Conservation (phyloP, 352 stramenopile species). For the Blastocystis sp. region DNA sequence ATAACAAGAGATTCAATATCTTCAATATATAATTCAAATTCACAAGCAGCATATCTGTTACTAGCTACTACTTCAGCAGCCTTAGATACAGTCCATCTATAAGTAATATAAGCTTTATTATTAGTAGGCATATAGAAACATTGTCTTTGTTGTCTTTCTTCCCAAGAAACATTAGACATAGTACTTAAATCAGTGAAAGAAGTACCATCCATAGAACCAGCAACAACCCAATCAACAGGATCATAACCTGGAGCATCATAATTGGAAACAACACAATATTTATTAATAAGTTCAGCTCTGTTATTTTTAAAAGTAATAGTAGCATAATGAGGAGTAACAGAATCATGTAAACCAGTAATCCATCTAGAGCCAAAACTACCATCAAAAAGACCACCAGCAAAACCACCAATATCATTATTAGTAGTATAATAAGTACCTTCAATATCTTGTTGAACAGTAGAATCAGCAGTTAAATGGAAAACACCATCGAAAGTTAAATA, state of each 20-base stretch:
- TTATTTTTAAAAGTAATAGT: background rate
- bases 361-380: background rate
- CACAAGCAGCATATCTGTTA: no score
- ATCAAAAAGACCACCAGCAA: background rate
- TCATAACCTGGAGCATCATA: background rate
- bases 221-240: slow-evolving; percentile 4
- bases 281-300: slow-evolving; percentile 6
- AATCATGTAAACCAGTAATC: background rate
- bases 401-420: no score
- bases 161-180: background rate
- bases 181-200: slow-evolving; percentile 3
- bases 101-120: slow-evolving; percentile 5
- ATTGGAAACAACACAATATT: slow-evolving; percentile 2
- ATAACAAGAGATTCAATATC: slow-evolving; percentile 1
- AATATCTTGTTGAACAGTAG: no score
- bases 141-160: background rate
- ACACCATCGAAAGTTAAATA: slow-evolving; percentile 3
- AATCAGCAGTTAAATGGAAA: background rate
- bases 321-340: background rate
- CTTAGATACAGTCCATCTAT: no score
- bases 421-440: background rate
- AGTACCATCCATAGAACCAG: background rate
- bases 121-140: slow-evolving; percentile 27
- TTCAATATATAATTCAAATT: slow-evolving; percentile 10
- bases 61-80: no score